phyloP scores from a whole-genome alignment of 768 basidiomycete genomes.

The Suillus americanus region DNA sequence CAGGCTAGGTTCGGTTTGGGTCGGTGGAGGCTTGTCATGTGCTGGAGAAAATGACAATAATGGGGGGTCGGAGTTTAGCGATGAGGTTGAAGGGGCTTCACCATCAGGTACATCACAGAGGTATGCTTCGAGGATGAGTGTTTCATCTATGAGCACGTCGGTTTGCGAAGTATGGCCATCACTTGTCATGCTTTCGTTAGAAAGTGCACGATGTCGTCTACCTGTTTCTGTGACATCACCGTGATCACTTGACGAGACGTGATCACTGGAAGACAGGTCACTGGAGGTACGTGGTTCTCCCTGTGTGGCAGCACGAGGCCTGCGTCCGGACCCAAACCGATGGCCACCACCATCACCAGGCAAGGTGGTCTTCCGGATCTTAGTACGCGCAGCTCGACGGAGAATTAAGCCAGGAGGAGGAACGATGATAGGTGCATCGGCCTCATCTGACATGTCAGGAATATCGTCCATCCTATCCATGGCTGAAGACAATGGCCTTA shows the following conservation, averaged over 20 bases:
- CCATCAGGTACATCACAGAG: slow-evolving; percentile 55
- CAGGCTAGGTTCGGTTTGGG: slow-evolving; percentile 26
- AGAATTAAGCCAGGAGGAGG: slow-evolving; percentile 88
- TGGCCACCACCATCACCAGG: slow-evolving; percentile 80
- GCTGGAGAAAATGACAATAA: slow-evolving; percentile 24
- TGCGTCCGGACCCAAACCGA: slow-evolving; percentile 60
- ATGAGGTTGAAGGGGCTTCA: slow-evolving; percentile 18
- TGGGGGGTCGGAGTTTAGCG: slow-evolving; percentile 20
- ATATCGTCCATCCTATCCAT: slow-evolving; percentile 69
- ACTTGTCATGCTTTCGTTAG: slow-evolving; percentile 39
- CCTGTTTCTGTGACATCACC: slow-evolving; percentile 44
- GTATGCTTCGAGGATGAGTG: slow-evolving; percentile 85
- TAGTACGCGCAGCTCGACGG: slow-evolving; percentile 89
- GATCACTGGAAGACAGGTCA: slow-evolving; percentile 58
- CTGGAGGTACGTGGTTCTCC: slow-evolving; percentile 60
- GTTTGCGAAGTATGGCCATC: slow-evolving; percentile 50
- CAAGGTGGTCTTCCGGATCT: slow-evolving; percentile 84
- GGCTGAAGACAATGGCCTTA: slow-evolving; percentile 39
- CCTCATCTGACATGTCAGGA: slow-evolving; percentile 71
- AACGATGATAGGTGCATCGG: slow-evolving; percentile 83
- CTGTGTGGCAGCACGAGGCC: slow-evolving; percentile 28
- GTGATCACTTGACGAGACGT: slow-evolving; percentile 51
- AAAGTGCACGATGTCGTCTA: slow-evolving; percentile 34
- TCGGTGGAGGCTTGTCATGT: slow-evolving; percentile 13
- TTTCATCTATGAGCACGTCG: slow-evolving; percentile 79